Conservation (phyloP, 768 basidiomycete genomes). For the Mycena sanguinolenta region DNA sequence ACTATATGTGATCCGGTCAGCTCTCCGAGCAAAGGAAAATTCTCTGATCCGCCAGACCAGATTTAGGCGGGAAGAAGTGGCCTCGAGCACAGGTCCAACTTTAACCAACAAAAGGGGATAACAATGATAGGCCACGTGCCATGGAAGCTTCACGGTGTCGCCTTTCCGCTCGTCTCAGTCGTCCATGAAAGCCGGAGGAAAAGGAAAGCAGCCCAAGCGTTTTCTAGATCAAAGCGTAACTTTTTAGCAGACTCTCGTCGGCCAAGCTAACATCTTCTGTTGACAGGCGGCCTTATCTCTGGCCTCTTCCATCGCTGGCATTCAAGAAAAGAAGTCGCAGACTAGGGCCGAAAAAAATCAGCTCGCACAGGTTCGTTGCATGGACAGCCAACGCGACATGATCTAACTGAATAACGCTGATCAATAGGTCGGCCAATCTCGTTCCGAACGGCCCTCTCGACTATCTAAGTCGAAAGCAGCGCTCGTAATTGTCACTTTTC, state of each 20-base stretch:
- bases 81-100: neutral
- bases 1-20: slow-evolving; percentile 23
- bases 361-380: slow-evolving; percentile 52
- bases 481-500: slow-evolving; percentile 51
- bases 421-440: slow-evolving; percentile 46
- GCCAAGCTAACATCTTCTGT: slow-evolving; percentile 16
- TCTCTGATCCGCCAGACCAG: slow-evolving; percentile 16
- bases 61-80: slow-evolving; percentile 16
- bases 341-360: slow-evolving; percentile 56
- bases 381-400: slow-evolving; percentile 33
- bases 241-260: too few species aligned
- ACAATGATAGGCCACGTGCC: slow-evolving; percentile 8
- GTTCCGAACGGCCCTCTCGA: slow-evolving; percentile 42
- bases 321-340: slow-evolving; percentile 59
- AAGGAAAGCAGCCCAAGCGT: slow-evolving; percentile 48
- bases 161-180: neutral
- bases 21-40: slow-evolving; percentile 20
- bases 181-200: slow-evolving; percentile 27
- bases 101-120: slow-evolving; percentile 9
- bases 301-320: slow-evolving; percentile 60
- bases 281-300: slow-evolving; percentile 61
- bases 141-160: slow-evolving; percentile 1
- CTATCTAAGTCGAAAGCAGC: slow-evolving; percentile 50
- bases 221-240: slow-evolving; percentile 54
- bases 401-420: neutral